These are phyloP conservation scores for Tremella mesenterica DNA, from an alignment of 768 basidiomycete species.

Conservation along the genomic window DNA sequence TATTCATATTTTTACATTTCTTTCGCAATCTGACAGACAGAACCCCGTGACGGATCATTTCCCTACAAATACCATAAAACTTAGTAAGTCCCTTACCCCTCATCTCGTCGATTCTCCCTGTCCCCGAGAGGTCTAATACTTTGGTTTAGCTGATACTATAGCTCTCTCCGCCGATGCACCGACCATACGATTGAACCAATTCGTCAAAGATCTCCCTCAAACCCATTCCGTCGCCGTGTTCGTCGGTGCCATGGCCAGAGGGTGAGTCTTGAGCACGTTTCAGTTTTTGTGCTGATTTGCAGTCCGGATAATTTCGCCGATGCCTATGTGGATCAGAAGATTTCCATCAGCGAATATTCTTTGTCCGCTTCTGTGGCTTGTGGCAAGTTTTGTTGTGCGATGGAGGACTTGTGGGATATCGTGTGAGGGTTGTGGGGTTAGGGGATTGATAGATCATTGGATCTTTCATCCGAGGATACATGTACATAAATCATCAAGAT, in stretches of 20 bases:
- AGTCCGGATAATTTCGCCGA: slow-evolving; percentile 91
- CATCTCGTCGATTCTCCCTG: background rate
- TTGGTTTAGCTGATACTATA: slow-evolving; percentile 38
- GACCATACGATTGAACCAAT: slow-evolving; percentile 67
- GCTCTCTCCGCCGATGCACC: slow-evolving; percentile 87
- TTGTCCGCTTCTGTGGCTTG: slow-evolving; percentile 85
- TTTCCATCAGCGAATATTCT: slow-evolving; percentile 88
- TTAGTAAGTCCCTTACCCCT: slow-evolving; percentile 56
- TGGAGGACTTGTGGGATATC: slow-evolving; percentile 90
- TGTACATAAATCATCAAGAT: too few relatives aligned
- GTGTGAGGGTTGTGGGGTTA: slow-evolving; percentile 45
- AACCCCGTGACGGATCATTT: slow-evolving; percentile 93
- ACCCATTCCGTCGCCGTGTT: slow-evolving; percentile 89
- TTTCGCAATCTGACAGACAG: slow-evolving; percentile 41
- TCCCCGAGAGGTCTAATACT: too few relatives aligned
- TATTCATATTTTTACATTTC: too few relatives aligned
- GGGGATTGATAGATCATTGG: slow-evolving; percentile 45
- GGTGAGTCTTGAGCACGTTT: slow-evolving; percentile 43
- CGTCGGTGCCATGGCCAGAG: slow-evolving; percentile 96
- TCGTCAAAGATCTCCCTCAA: slow-evolving; percentile 73
- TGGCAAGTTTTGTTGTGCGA: slow-evolving; percentile 66
- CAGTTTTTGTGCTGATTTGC: background rate
- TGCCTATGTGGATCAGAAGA: slow-evolving; percentile 87
- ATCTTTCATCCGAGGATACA: too few relatives aligned
- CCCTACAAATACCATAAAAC: slow-evolving; percentile 87